Percentiles rank a stretch among this genome's conserved stretches.
These are phyloP conservation scores for Claviceps fusiformis DNA, from an alignment of 2,329 filamentous ascomycete genomes.

Conservation along the genomic window DNA sequence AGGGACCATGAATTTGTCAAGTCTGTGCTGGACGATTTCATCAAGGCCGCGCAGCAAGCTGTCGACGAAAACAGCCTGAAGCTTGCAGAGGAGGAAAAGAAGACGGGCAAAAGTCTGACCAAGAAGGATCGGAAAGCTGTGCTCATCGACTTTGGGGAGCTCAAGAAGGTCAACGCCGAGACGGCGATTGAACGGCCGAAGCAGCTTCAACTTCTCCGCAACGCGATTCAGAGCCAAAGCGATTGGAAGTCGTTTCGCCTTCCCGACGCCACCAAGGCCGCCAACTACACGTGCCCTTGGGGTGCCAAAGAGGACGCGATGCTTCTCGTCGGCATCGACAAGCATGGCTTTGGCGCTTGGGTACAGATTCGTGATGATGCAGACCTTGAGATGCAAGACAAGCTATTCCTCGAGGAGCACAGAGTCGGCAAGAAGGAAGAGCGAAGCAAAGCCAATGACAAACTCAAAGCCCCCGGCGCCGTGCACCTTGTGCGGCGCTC, in stretches of 20 bases:
- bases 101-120: constrained; percentile 66
- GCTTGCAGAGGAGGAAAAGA: constrained; percentile 69
- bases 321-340: constrained; percentile 85
- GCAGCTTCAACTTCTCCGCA: constrained; percentile 73
- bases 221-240: constrained; percentile 50
- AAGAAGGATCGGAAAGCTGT: constrained; percentile 98
- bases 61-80: constrained; percentile 55
- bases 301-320: constrained; percentile 90
- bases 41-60: constrained; percentile 41
- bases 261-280: constrained; percentile 80
- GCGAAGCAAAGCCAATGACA: constrained; percentile 61
- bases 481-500: constrained; percentile 91
- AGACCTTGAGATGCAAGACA: constrained; percentile 74
- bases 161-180: constrained; percentile 92
- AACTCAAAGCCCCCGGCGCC: constrained; percentile 86
- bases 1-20: constrained; percentile 72
- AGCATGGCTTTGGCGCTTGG: constrained; percentile 94
- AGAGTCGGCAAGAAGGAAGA: constrained; percentile 97
- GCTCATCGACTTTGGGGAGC: constrained; percentile 82
- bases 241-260: constrained; percentile 76
- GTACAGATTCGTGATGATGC: constrained; percentile 82
- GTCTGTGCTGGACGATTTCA: constrained; percentile 62
- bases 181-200: constrained; percentile 84
- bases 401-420: constrained; percentile 94
- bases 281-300: constrained; percentile 86